These are phyloP conservation scores for Crithidia thermophila DNA, from an alignment of 208 protist species.

Conservation along the genomic window DNA sequence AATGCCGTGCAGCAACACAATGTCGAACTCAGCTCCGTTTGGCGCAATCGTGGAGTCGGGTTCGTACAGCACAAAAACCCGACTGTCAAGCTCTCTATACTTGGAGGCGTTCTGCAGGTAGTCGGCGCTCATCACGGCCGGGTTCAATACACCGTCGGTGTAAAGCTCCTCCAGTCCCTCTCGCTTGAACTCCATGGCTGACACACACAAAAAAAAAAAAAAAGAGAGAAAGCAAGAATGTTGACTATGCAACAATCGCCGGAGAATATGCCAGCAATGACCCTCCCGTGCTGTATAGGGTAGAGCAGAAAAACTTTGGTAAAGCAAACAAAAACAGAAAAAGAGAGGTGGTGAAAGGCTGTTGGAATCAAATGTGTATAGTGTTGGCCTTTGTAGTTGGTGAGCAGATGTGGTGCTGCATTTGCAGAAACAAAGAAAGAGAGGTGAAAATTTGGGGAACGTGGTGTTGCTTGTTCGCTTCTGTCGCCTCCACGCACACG, in stretches of 20 bases:
- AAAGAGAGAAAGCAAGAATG: not conserved
- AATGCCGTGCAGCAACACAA: slow-evolving; percentile 73
- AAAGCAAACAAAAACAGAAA: no score
- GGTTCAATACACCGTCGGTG: slow-evolving; percentile 44
- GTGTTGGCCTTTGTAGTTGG: no score
- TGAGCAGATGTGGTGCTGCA: no score
- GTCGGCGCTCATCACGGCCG: slow-evolving; percentile 14
- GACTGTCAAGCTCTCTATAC: slow-evolving; percentile 38
- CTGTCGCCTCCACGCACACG: no score
- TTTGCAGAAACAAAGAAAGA: no score
- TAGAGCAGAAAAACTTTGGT: no score
- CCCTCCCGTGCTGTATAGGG: no score
- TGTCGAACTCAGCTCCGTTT: slow-evolving; percentile 47
- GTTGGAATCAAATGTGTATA: no score
- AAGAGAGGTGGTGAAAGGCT: no score
- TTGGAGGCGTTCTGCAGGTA: slow-evolving; percentile 24
- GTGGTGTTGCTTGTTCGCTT: no score
- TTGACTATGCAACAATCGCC: not conserved
- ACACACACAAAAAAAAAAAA: not conserved
- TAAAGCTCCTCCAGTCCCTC: slow-evolving; percentile 52
- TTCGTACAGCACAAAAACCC: slow-evolving; percentile 39
- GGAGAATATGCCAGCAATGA: no score
- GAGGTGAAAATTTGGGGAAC: no score
- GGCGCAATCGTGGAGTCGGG: not conserved
- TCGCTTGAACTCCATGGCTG: slow-evolving; percentile 36